Evolutionary conservation across 108 stramenopile species (phyloP).

Genomic region (Poteriospumella lacustris): DNA sequence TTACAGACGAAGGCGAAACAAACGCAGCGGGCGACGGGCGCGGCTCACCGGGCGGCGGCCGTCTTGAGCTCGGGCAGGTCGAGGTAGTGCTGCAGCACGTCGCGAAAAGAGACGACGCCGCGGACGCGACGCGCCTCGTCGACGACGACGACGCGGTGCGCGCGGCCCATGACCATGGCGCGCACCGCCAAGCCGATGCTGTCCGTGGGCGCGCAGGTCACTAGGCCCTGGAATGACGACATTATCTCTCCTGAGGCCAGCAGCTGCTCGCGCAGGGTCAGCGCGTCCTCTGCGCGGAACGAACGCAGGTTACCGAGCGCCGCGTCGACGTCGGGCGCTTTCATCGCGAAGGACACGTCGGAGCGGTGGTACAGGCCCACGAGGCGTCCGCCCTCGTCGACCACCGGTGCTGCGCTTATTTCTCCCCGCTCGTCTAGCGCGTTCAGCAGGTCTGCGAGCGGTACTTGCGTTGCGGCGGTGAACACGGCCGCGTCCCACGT

Average conservation of each 20-base stretch:
- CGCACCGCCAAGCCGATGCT: neutral
- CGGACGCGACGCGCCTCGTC: neutral
- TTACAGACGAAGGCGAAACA: no score
- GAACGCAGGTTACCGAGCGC: neutral
- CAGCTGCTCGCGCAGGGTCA: neutral
- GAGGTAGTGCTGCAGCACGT: neutral
- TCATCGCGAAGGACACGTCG: conserved; percentile 11
- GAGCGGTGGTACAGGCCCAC: neutral
- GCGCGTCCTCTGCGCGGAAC: neutral
- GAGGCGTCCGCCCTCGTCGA: neutral
- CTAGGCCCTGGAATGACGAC: neutral
- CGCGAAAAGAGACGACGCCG: neutral
- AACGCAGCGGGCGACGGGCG: no score
- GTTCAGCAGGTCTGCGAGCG: neutral
- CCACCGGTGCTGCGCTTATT: no score
- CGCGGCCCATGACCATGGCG: neutral
- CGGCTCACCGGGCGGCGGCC: no score
- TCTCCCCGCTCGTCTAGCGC: no score
- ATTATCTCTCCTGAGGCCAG: neutral
- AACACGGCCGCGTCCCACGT: neutral
- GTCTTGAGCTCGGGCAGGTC: no score
- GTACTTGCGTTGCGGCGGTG: neutral
- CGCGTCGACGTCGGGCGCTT: neutral
- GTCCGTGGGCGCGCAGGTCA: neutral
- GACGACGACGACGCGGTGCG: neutral